A percentile compares a stretch with the other conserved stretches of the same genome.
Evolutionary conservation across 371 early-diverging fungal genomes (phyloP).

Genomic region (Saksenaea vasiformis): DNA sequence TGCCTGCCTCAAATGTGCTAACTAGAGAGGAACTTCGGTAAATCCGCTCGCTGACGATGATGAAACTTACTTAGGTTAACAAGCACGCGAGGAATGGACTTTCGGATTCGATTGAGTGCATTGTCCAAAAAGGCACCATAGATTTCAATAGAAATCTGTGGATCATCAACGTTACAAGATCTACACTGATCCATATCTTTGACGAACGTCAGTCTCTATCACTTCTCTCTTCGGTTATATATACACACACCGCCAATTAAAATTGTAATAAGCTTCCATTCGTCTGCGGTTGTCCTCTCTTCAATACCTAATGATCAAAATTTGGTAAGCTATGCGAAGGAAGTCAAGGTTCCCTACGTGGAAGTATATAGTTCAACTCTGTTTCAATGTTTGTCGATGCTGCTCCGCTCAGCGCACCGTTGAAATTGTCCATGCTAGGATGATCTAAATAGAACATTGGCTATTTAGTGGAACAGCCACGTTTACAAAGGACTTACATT

Average conservation of each 20-base stretch:
- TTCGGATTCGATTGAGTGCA: slow-evolving; percentile 13
- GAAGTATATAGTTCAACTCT: slow-evolving; percentile 39
- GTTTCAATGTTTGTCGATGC: slow-evolving; percentile 33
- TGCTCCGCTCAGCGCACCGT: slow-evolving; percentile 49
- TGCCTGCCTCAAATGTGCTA: neutral
- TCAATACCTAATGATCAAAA: slow-evolving; percentile 16
- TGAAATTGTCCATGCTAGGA: slow-evolving; percentile 24
- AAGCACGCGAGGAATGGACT: slow-evolving; percentile 9
- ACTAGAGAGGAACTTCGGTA: neutral
- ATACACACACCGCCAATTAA: slow-evolving; percentile 46
- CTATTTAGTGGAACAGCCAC: neutral
- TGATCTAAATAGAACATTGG: neutral
- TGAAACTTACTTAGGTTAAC: slow-evolving; percentile 14
- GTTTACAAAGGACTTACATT: neutral
- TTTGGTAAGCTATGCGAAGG: slow-evolving; percentile 28
- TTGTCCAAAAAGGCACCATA: slow-evolving; percentile 13
- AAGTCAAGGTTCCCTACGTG: slow-evolving; percentile 14
- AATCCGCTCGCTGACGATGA: neutral
- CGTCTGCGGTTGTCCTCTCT: slow-evolving; percentile 25
- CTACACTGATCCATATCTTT: slow-evolving; percentile 23
- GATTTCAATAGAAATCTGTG: slow-evolving; percentile 11
- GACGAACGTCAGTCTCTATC: neutral
- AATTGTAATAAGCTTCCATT: slow-evolving; percentile 52
- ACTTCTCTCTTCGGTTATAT: slow-evolving; percentile 21
- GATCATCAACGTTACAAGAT: slow-evolving; percentile 10